Evolutionary conservation across 1,139 yeast species (phyloP), one percentile per base, ranked within the genome.

Genomic region (Arxiozyma heterogenica): DNA sequence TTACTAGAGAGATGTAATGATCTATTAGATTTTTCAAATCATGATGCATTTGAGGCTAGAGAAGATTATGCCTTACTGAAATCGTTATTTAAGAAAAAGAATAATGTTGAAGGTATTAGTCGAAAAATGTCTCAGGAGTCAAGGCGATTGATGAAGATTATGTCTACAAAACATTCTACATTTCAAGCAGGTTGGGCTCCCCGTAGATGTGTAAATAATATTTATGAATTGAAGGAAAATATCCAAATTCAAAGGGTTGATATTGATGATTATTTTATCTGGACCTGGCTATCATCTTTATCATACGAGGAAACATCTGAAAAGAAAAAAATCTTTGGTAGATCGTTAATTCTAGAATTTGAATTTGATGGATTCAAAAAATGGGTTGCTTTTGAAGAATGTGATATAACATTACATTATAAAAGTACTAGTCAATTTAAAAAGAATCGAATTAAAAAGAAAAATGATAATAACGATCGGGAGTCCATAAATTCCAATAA

Each of bases 281-380:
- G 96, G 96, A 81, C 95, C 0, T 89, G 96, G 96, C 73, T 88
- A 61, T 82, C 90, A 3, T 79, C 90, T 1, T 69, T 88, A 30
- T 88, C 88, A 0, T 78, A 83, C 47, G 96, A 89, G 64, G 88
- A 87, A 65, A 82, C 90, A 0, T 74, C 77, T 44, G 71, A 73
- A 38, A 80, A 83, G 61, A 86, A 86, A 67, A 78, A 78, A 39
- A 69, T 83, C 1, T 89, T 89, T 73, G 96, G 96, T 7, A 77
- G 94, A 57, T 82, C 95, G 0, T 75, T 88, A 54, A 87, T 89
- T 6, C 78, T 84, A 5, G 91, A 85, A 60, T 84, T 86, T 55
- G 77, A 75, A 23, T 71, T 83, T 58, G 83, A 82, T 67, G 91
- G 90, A 0, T 86, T 86, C 59, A 86, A 86, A 62, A 86, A 88